Evolutionary conservation across 2,329 filamentous ascomycete genomes (phyloP), one percentile per base, ranked within the genome.

Genomic region (Cladophialophora bantiana): DNA sequence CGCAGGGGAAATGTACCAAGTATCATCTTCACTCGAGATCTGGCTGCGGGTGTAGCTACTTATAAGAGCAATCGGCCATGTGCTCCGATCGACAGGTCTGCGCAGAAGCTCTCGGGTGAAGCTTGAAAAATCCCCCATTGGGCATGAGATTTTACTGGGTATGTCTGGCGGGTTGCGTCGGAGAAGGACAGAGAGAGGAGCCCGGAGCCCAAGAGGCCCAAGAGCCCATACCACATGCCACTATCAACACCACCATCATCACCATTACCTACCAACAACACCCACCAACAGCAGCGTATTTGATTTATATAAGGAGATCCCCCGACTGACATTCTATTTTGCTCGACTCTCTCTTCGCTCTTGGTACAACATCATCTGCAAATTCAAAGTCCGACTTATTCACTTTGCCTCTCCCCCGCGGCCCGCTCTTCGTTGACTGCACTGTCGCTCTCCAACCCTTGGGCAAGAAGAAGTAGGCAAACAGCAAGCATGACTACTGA

Each of bases 401-500:
- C n/a, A 40, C 34, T 42, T n/a, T 20, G 18, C 45, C 7, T 26
- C 45, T 50, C 45, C 13, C 18, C 13, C 26, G 45, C 26, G 20
- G 20, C 13, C 45, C 3, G 20, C 20, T 50, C 20, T 50, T 18
- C 20, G 18, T 31, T 15, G 9, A 48, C n/a, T 20, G 18, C 18
- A 31, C 20, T 20, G 9, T 18, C 45, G 3, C 10, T 36, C 18
- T 55, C 48, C 45, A 53, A 7, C 32, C 36, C 20, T 20, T 13
- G 18, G 26, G 26, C 18, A 13, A 18, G 20, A 50, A 50, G 45
- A 50, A 18, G 45, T 31, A 18, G 45, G 26, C 45, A 31, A 31
- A 13, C 45, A 18, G 42, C 52, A 32, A 59, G 20, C 32, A 69
- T 69, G 67, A 42, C 61, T 35, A 62, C 68, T n/a, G 57, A 59